These are phyloP conservation scores for Metschnikowia koreensis DNA, from an alignment of 805 yeast genomes.

Conservation along the genomic window DNA sequence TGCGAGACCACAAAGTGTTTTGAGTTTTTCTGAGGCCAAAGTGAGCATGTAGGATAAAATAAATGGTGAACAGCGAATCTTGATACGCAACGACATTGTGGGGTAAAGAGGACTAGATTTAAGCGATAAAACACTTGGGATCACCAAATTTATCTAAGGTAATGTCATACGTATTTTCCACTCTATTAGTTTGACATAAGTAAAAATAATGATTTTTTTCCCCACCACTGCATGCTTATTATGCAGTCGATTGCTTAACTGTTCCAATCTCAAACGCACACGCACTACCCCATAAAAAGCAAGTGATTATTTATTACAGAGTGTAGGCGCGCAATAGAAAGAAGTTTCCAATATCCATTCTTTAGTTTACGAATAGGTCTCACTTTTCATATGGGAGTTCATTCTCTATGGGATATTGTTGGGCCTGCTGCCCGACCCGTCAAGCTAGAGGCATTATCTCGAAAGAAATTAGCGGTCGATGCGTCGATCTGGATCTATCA, in stretches of 20 bases:
- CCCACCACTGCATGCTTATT: neutral
- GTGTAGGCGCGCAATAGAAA: neutral
- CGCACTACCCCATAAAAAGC: constrained; percentile 3
- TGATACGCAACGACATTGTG: neutral
- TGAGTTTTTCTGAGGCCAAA: constrained; percentile 2
- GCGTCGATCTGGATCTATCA: constrained; percentile 99
- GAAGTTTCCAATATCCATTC: neutral
- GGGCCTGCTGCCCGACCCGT: constrained; percentile 92
- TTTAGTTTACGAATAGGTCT: neutral
- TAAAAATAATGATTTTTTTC: too few relatives aligned
- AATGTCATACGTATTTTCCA: too few relatives aligned
- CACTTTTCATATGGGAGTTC: constrained; percentile 76
- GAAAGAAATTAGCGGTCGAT: constrained; percentile 85
- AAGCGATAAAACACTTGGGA: neutral
- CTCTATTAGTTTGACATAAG: too few relatives aligned
- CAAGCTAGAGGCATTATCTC: constrained; percentile 75
- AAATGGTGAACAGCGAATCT: neutral
- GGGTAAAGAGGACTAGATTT: neutral
- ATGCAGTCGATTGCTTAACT: constrained; percentile 7
- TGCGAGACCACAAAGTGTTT: constrained; percentile 8
- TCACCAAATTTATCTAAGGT: neutral
- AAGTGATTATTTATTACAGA: neutral
- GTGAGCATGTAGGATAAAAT: neutral
- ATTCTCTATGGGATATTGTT: constrained; percentile 87
- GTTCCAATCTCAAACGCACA: constrained; percentile 4